These are phyloP conservation scores for Paraphoma sp. DNA, from an alignment of 2,329 filamentous ascomycete species.

Conservation along the genomic window DNA sequence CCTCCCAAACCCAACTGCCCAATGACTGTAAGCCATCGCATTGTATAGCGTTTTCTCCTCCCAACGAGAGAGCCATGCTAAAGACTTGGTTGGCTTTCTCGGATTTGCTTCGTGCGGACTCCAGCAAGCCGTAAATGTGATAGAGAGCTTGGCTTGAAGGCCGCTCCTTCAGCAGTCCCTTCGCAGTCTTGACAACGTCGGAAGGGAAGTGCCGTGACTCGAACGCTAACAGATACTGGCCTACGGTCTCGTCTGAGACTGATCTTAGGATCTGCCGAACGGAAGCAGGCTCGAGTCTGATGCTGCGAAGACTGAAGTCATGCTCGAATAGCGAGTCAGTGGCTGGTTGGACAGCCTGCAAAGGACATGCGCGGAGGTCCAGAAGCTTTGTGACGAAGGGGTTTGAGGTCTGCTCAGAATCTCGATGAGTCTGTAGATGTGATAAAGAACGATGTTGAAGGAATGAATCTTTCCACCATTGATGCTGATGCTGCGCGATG, in stretches of 20 bases:
- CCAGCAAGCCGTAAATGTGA: conserved; percentile 78
- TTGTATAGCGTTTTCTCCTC: conserved; percentile 59
- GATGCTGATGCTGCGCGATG: conserved; percentile 29
- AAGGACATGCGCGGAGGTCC: conserved; percentile 7
- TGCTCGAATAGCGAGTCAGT: conserved; percentile 33
- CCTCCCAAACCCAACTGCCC: conserved; percentile 69
- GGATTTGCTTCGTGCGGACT: conserved; percentile 64
- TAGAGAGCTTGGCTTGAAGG: conserved; percentile 73
- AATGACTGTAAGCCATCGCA: conserved; percentile 57
- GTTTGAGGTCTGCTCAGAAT: neutral
- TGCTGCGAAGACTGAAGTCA: conserved; percentile 19
- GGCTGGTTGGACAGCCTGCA: conserved; percentile 27
- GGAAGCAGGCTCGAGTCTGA: conserved; percentile 20
- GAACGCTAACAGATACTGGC: conserved; percentile 74
- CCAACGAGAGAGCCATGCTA: conserved; percentile 68
- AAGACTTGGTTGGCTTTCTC: conserved; percentile 70
- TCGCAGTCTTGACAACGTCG: conserved; percentile 72
- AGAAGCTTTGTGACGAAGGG: neutral
- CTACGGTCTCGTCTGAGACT: conserved; percentile 56
- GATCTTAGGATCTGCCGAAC: conserved; percentile 57
- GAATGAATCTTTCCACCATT: conserved; percentile 62
- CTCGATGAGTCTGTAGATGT: neutral
- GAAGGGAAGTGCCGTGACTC: conserved; percentile 63
- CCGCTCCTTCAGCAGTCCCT: conserved; percentile 72
- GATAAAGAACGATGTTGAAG: conserved; percentile 26